Evolutionary conservation across 2,329 filamentous ascomycete species (phyloP), one percentile per base, ranked within the genome.

Genomic region (Fusarium marasasianum): DNA sequence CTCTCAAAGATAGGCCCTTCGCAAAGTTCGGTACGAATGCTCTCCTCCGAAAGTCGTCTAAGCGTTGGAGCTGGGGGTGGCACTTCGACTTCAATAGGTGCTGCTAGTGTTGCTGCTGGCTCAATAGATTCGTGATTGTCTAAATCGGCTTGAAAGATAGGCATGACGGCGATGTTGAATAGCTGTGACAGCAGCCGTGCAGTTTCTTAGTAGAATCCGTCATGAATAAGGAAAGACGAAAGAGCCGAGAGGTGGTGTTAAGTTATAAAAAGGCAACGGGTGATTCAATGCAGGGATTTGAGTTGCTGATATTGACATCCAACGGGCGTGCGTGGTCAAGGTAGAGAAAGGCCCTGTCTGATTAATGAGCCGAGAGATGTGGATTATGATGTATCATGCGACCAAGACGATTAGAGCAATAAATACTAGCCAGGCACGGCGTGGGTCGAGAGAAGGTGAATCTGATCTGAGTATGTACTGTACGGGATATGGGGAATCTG

Each of bases 1-100:
- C 81, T 85, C 51, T 87, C 86, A 33, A 80, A 81, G 22, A 91
- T 51, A 2, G 85, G 89, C 0, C 89, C 90, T 63, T 91, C 90
- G 76, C 89, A 91, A 15, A 91, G 81, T 37, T 91, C 89, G 33
- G 88, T 90, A 29, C 86, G 84, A 43, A 91, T 87, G 78, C 88
- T 91, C 78, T 91, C 89, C 69, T 91, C 89, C 1, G 90, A 91
- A 35, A 85, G 79, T 45, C 81, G 80, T 35, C 82, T 77, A 48
- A 66, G 67, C 14, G 67, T 71, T 12, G 43, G n/a, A 35, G 35
- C 51, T 41, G 75, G 44, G 12, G 61, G 43, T 45, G 71, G 67
- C 31, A 76, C 50, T 47, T 71, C 44, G 58, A 76, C 51, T 53
- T 72, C 53, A 57, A 77, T 45, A 37, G 70, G 51, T 45, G 75